A percentile compares a stretch with the other conserved stretches of the same genome.
Conservation (phyloP, 73 alveolate genomes). For the Paramecium sonneborni region DNA sequence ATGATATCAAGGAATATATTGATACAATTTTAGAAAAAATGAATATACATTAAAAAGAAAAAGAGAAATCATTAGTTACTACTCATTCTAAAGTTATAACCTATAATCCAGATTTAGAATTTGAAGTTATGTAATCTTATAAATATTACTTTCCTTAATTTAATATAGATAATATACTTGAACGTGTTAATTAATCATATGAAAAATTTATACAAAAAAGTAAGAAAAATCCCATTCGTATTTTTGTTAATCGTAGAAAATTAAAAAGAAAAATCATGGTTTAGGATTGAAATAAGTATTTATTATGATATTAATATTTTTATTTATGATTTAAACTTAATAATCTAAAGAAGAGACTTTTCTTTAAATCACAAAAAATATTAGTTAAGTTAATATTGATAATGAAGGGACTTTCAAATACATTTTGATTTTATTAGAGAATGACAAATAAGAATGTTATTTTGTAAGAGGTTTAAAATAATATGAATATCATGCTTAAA, state of each 20-base stretch:
- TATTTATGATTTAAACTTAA: neutral
- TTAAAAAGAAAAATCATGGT: neutral
- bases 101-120: neutral
- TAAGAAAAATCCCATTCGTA: neutral
- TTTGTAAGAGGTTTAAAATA: constrained; percentile 26
- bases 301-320: neutral
- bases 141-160: neutral
- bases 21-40: neutral
- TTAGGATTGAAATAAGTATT: neutral
- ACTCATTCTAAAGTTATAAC: neutral
- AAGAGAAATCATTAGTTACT: neutral
- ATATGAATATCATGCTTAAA: constrained; percentile 45
- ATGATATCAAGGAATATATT: neutral
- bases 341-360: neutral
- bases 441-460: neutral
- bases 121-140: constrained; percentile 16
- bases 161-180: neutral
- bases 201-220: neutral
- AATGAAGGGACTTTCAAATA: constrained; percentile 42
- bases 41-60: neutral
- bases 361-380: neutral
- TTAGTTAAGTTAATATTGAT: constrained; percentile 5
- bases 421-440: neutral
- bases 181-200: neutral
- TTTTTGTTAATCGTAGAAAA: neutral